These are phyloP conservation scores for Fusarium circinatum DNA, from an alignment of 2,329 filamentous ascomycete genomes.

Conservation along the genomic window DNA sequence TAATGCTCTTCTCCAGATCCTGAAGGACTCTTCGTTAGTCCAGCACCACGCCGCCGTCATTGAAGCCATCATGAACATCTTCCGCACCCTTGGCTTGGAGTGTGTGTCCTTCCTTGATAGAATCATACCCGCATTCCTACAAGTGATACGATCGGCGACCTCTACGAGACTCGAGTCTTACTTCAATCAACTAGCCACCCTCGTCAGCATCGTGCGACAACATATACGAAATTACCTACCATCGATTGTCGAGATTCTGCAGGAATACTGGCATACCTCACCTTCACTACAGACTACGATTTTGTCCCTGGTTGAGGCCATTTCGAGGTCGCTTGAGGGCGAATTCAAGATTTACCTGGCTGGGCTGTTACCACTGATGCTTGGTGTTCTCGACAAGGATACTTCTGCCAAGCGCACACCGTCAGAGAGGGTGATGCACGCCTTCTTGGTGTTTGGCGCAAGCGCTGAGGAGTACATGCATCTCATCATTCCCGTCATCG, in stretches of 20 bases:
- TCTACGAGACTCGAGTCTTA: constrained; percentile 88
- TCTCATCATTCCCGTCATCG: constrained; percentile 94
- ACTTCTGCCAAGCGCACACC: constrained; percentile 77
- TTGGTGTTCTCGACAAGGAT: constrained; percentile 92
- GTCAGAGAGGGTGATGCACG: constrained; percentile 91
- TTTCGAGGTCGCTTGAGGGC: constrained; percentile 91
- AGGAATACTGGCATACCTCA: constrained; percentile 89
- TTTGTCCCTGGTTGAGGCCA: constrained; percentile 89
- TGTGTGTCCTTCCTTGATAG: constrained; percentile 94
- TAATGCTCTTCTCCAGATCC: constrained; percentile 89
- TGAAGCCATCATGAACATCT: constrained; percentile 98
- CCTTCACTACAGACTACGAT: constrained; percentile 90
- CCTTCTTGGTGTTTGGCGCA: constrained; percentile 93
- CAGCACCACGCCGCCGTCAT: constrained; percentile 95
- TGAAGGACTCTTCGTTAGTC: constrained; percentile 88
- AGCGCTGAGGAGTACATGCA: constrained; percentile 99
- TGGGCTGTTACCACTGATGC: constrained; percentile 88
- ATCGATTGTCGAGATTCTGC: constrained; percentile 85
- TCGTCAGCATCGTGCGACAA: constrained; percentile 95
- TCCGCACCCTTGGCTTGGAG: constrained; percentile 93
- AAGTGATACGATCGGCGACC: constrained; percentile 85
- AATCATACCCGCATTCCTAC: constrained; percentile 93
- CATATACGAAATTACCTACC: constrained; percentile 93
- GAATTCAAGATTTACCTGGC: constrained; percentile 98
- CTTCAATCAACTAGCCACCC: constrained; percentile 93